Conservation (phyloP, 768 basidiomycete genomes). For the Tylopilus sp. region DNA sequence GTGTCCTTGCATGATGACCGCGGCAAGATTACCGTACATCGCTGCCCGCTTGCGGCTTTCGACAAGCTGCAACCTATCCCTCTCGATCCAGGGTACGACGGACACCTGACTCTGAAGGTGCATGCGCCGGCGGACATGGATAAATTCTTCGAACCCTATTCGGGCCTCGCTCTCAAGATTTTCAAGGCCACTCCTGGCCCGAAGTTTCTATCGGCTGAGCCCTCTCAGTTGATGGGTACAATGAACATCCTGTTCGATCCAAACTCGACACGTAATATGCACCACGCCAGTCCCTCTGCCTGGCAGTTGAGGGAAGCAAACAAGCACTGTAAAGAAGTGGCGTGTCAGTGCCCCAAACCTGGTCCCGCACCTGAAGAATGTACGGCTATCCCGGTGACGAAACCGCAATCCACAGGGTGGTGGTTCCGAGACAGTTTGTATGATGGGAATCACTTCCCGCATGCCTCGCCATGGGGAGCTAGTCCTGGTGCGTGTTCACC, state of each 20-base stretch:
- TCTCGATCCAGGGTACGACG: constrained; percentile 3
- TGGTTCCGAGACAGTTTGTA: constrained; percentile 1
- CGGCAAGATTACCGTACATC: neutral
- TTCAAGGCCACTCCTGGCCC: neutral
- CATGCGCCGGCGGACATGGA: neutral
- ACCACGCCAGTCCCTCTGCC: constrained; percentile 8
- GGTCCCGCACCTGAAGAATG: neutral
- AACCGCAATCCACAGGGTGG: constrained; percentile 11
- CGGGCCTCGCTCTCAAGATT: constrained; percentile 7
- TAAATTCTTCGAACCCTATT: constrained; percentile 3
- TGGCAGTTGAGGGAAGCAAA: neutral
- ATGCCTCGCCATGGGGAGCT: neutral
- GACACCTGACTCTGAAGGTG: constrained; percentile 4
- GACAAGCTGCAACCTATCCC: neutral
- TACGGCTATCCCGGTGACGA: constrained; percentile 5
- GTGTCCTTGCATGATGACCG: constrained; percentile 8
- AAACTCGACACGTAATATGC: constrained; percentile 11
- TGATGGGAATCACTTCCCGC: constrained; percentile 4
- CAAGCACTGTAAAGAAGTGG: neutral
- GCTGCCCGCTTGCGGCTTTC: neutral
- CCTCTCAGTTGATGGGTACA: constrained; percentile 4
- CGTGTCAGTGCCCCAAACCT: neutral
- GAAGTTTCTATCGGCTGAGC: neutral
- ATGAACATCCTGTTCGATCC: constrained; percentile 11
- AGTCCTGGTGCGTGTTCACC: constrained; percentile 2